These are phyloP conservation scores for Camellia oleifera DNA, from an alignment of 179 eudicot genomes.

Conservation along the genomic window DNA sequence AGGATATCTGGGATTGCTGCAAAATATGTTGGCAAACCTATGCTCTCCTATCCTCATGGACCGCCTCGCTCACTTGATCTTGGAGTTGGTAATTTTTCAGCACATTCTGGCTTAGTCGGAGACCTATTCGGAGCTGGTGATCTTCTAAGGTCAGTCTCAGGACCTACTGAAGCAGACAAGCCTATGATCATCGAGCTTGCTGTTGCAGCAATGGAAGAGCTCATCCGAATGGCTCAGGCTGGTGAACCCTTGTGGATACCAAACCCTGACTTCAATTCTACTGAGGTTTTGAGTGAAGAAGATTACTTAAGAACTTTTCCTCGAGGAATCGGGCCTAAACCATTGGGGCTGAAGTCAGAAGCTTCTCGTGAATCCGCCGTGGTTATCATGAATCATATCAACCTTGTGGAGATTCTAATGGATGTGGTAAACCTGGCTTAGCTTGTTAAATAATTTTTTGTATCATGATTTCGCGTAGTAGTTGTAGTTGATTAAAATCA, in stretches of 20 bases:
- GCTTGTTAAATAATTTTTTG: neutral
- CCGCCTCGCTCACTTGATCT: constrained; percentile 49
- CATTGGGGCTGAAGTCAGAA: constrained; percentile 67
- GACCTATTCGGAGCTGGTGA: constrained; percentile 78
- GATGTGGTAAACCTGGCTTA: constrained; percentile 57
- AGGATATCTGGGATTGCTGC: constrained; percentile 96
- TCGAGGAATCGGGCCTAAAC: constrained; percentile 84
- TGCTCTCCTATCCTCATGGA: constrained; percentile 50
- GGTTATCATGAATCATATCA: constrained; percentile 89
- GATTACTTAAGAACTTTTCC: constrained; percentile 77
- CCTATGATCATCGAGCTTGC: constrained; percentile 94
- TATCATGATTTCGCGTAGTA: neutral
- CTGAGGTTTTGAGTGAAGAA: constrained; percentile 63
- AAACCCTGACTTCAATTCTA: constrained; percentile 29
- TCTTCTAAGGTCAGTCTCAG: constrained; percentile 64
- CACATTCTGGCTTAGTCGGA: constrained; percentile 45
- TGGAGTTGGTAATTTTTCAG: constrained; percentile 52
- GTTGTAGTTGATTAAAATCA: too few species aligned
- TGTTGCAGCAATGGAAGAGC: constrained; percentile 96
- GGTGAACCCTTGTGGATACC: constrained; percentile 83
- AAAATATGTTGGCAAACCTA: constrained; percentile 89
- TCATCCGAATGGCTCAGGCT: constrained; percentile 77
- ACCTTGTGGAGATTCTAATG: constrained; percentile 90
- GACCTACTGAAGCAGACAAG: constrained; percentile 81
- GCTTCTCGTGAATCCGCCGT: constrained; percentile 85